Evolutionary conservation across 352 stramenopile species (phyloP).

Genomic region (Thalassiosira livingstoniorum): DNA sequence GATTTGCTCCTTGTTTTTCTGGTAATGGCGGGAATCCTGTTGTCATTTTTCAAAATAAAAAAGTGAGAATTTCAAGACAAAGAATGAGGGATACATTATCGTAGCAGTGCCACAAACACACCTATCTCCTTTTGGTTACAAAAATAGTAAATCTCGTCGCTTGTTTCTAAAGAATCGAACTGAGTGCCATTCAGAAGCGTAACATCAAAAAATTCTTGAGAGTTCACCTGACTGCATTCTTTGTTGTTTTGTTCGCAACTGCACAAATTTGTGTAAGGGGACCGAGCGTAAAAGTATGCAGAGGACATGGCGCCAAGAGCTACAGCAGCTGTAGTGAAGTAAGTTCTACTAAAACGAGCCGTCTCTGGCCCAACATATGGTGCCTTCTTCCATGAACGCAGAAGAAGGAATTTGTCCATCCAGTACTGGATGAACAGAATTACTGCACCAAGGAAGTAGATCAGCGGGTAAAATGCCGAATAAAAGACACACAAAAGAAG

Average conservation of each 20-base stretch:
- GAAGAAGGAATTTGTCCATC: conserved; percentile 69
- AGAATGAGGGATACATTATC: too few relatives aligned
- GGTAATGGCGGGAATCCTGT: conserved; percentile 51
- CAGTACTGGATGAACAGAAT: conserved; percentile 75
- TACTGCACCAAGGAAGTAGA: conserved; percentile 71
- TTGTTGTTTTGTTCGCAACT: conserved; percentile 31
- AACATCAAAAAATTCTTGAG: conserved; percentile 32
- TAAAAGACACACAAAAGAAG: conserved; percentile 81
- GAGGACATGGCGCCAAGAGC: conserved; percentile 61
- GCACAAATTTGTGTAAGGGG: conserved; percentile 48
- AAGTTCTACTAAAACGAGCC: conserved; percentile 68
- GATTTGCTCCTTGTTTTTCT: conserved; percentile 27
- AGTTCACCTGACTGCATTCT: neutral
- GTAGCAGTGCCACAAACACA: too few relatives aligned
- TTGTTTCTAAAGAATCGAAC: conserved; percentile 15
- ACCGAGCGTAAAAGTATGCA: conserved; percentile 60
- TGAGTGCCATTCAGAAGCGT: conserved; percentile 22
- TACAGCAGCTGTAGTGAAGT: conserved; percentile 69
- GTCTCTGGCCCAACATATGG: conserved; percentile 63
- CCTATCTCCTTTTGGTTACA: conserved; percentile 41
- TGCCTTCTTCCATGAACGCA: conserved; percentile 68
- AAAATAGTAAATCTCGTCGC: conserved; percentile 32
- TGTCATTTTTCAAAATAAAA: too few relatives aligned
- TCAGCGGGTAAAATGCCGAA: conserved; percentile 67
- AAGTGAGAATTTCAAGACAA: too few relatives aligned